Base-by-base conservation (phyloP, 352 stramenopile species). In the Elongisporangium prolatum region DNA sequence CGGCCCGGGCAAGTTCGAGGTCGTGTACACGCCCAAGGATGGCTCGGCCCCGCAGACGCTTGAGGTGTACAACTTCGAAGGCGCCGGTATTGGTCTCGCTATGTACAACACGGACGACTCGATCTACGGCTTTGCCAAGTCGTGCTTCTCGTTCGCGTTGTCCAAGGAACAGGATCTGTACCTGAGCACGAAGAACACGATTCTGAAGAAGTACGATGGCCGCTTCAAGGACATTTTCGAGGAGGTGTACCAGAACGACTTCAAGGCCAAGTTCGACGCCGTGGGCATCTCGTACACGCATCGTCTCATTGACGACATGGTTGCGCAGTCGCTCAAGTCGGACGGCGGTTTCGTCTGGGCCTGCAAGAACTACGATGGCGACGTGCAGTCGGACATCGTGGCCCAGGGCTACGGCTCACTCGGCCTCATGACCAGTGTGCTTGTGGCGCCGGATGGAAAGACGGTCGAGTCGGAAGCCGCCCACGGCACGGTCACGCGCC, bases 101-200 rank as follows among this genome's bases (percentile, higher is more conserved):
- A 93, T 93, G 83, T 93, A 91, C 80, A 93, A 93, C 74, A 89
- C 76, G 52, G 80, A 90, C 53, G 83, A 90, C 56, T 89, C 75
- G 50, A 90, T 93, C 67, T 73, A 71, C 54, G 84, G 79, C 40
- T 93, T 93, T 57, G 84, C 84, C 25, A 72, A 83, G 56, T 84
- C 75, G 51, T 93, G 77, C 60, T 82, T 93, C 25, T 72, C 66
- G 18, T 91, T 84, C 63, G 84, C 84, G 1, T 61, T 93, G 50
- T 50, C 68, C 72, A 76, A 76, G 65, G 73, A 80, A 50, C 77
- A 78, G 63, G 77, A 87, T 52, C 55, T 91, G 58, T 93, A 76
- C 61, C 57, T 93, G 54, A 82, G 64, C 56, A 93, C 84, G 17
- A 93, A 93, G 74, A 93, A 93, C 72, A 93, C 84, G 2, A 93